Percentiles rank a stretch among this genome's conserved stretches.
Evolutionary conservation across 1,284 basidiomycete genomes (phyloP).

Genomic region (Gymnopus androsaceus): DNA sequence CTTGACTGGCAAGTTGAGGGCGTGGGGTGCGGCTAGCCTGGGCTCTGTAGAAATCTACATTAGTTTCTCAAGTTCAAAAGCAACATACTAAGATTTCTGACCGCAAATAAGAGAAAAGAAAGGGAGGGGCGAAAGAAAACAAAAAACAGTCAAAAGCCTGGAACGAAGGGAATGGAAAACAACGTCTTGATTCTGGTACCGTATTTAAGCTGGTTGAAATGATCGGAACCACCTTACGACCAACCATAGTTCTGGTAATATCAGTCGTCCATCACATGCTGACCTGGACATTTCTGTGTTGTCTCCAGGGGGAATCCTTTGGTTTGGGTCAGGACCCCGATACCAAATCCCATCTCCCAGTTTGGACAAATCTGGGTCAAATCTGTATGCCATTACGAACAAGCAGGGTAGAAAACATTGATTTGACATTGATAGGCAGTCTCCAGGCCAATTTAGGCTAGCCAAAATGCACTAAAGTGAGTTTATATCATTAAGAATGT

Average conservation of each 20-base stretch:
- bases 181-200: slow-evolving; percentile 14
- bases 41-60: slow-evolving; percentile 34
- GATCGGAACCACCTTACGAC: slow-evolving; percentile 18
- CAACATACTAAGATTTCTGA: slow-evolving; percentile 27
- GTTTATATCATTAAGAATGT: no score
- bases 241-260: slow-evolving; percentile 4
- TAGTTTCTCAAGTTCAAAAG: not conserved
- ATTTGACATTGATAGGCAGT: no score
- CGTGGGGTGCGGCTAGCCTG: slow-evolving; percentile 34
- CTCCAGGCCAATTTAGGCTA: no score
- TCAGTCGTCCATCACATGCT: slow-evolving; percentile 29
- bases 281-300: slow-evolving; percentile 40
- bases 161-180: slow-evolving; percentile 36
- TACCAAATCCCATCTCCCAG: no score
- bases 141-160: slow-evolving; percentile 25
- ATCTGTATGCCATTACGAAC: no score
- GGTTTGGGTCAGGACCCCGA: slow-evolving; percentile 18
- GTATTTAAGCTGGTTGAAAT: slow-evolving; percentile 31
- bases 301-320: slow-evolving; percentile 34
- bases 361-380: no score
- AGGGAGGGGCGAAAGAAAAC: slow-evolving; percentile 34
- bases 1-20: slow-evolving; percentile 50
- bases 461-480: no score
- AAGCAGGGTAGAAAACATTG: no score
- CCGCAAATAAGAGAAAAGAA: slow-evolving; percentile 42